These are phyloP conservation scores for Verbascum thapsus DNA, from an alignment of 257 asterid genomes.

Conservation along the genomic window DNA sequence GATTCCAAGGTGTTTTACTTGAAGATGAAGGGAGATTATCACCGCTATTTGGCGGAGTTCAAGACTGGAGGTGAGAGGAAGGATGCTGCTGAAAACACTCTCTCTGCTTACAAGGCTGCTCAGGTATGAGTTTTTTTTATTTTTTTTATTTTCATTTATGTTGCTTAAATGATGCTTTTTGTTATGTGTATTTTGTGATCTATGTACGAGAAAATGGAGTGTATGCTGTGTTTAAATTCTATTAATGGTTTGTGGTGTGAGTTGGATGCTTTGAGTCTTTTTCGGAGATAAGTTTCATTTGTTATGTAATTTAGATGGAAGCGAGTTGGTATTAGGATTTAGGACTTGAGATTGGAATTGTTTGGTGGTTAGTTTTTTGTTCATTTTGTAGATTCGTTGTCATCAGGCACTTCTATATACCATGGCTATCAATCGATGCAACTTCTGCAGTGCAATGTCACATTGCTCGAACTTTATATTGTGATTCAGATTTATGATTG, in stretches of 20 bases:
- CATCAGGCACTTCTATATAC: neutral
- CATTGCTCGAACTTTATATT: neutral
- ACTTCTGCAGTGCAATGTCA: neutral
- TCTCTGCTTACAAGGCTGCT: constrained; percentile 82
- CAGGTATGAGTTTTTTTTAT: constrained; percentile 53
- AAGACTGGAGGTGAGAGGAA: constrained; percentile 71
- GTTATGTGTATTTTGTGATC: constrained; percentile 1
- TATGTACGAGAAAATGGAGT: neutral
- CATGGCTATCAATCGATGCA: constrained; percentile 8
- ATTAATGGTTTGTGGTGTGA: neutral
- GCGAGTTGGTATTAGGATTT: neutral
- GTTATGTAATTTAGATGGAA: constrained; percentile 2
- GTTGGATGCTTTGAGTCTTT: neutral
- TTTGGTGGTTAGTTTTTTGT: neutral
- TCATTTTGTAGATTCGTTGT: neutral
- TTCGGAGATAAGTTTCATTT: neutral
- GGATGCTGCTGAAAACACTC: constrained; percentile 91
- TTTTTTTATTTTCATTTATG: neutral
- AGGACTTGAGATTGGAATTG: neutral
- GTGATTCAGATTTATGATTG: constrained; percentile 12
- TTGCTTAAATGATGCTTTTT: neutral
- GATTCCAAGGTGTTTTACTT: constrained; percentile 89
- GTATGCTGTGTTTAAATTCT: too few species aligned
- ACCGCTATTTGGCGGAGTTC: constrained; percentile 85
- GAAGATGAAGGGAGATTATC: too few species aligned